Conservation (phyloP, 371 early-diverging fungal genomes). For the Actinomortierella wolfii region DNA sequence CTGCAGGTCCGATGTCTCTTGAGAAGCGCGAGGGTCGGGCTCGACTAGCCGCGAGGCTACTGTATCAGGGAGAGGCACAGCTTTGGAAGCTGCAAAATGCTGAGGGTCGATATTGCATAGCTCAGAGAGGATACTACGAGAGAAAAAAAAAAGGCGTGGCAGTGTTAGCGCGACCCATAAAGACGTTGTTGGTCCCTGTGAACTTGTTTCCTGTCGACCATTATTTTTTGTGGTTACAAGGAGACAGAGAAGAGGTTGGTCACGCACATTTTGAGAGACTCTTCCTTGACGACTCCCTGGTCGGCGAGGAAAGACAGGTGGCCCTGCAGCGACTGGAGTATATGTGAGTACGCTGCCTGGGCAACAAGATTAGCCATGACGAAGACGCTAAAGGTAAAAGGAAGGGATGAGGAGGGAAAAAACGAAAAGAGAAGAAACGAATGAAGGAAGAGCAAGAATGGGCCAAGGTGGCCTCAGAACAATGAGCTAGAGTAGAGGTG, state of each 20-base stretch:
- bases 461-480: too few species aligned
- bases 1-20: conserved; percentile 18
- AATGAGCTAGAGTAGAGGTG: background rate
- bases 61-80: background rate
- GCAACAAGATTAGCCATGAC: conserved; percentile 16
- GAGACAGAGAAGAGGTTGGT: background rate
- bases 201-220: too few species aligned
- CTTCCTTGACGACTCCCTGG: conserved; percentile 37
- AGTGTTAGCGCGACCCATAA: too few species aligned
- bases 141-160: background rate
- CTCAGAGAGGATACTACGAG: conserved; percentile 23
- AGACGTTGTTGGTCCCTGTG: too few species aligned
- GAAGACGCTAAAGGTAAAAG: background rate
- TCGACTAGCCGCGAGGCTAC: background rate
- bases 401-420: background rate
- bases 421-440: background rate
- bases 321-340: conserved; percentile 36
- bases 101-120: conserved; percentile 28
- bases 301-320: conserved; percentile 34
- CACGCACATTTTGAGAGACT: conserved; percentile 38
- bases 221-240: too few species aligned
- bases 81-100: background rate
- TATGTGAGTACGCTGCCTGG: conserved; percentile 39
- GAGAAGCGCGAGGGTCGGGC: conserved; percentile 10
- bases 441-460: background rate